Evolutionary conservation across 805 yeast species (phyloP), one percentile per base, ranked within the genome.

Genomic region (Kurtzmaniella fragi): DNA sequence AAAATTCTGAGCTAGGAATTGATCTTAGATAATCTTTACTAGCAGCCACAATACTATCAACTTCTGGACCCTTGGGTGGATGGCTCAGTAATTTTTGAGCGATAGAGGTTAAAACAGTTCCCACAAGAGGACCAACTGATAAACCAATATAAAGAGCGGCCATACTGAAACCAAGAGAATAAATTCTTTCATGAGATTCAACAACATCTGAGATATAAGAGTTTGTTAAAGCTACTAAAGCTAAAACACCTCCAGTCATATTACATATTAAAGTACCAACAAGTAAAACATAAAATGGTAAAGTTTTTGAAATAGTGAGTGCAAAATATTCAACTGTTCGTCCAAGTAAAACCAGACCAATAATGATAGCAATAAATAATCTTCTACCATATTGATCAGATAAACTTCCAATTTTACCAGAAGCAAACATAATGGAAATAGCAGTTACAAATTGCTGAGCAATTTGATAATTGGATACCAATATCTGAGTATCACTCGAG

Each of bases 191-290:
- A 27, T 66, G 70, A 1, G 85, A 73, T 15, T 79, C 82, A 5
- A 80, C 80, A 30, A 86, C 78, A 61, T 88, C 96, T 3, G 87
- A 68, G 13, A 84, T 70, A 53, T 86, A 88, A 43, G 90, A 77
- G 52, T 81, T 81, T 10, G 78, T 63, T 25, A 83, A 61, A 8
- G 82, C 76, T 37, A 83, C 50, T 27, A 81, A 49, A 5, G 80
- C 70, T 42, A 77, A 58, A 7, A 73, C 36, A 0, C 88, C 83
- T 17, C 96, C 96, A n/a, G 81, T 75, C 3, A 73, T 38, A 17
- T 78, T 69, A 25, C 69, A 71, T 1, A 82, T 28, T 1, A 73
- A 42, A 11, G 70, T 70, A 2, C 75, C 61, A 0, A 70, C 27
- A 1, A 83, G 56, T 44, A 78, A 65, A 23, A 53, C 43, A 10